Percentiles rank a stretch among this genome's conserved stretches.
Conservation (phyloP, 371 early-diverging fungal species). For the Lichtheimia corymbifera region DNA sequence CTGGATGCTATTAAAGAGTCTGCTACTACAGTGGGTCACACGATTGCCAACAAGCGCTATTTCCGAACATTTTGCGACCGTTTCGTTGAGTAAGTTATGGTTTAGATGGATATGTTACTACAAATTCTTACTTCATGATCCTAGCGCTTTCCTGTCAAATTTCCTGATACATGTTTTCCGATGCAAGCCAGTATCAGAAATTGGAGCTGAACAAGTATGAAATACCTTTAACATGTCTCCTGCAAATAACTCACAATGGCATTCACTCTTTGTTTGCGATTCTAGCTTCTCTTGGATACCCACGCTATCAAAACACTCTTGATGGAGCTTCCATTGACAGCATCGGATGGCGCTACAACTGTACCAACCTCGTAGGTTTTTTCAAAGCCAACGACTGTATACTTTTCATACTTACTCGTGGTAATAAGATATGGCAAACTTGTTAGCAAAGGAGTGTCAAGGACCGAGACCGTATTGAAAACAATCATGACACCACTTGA, state of each 20-base stretch:
- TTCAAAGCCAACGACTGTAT: not conserved
- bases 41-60: constrained; percentile 73
- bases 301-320: constrained; percentile 83
- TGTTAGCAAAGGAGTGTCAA: constrained; percentile 76
- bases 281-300: constrained; percentile 84
- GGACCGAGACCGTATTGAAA: constrained; percentile 85
- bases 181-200: constrained; percentile 82
- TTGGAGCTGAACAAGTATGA: constrained; percentile 82
- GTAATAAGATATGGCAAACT: constrained; percentile 71
- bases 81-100: constrained; percentile 75
- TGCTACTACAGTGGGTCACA: constrained; percentile 56
- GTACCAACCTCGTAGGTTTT: constrained; percentile 62
- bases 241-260: too few relatives aligned
- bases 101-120: not conserved
- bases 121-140: constrained; percentile 9
- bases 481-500: constrained; percentile 86
- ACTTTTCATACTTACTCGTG: not conserved
- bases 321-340: constrained; percentile 69
- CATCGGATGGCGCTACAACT: constrained; percentile 46
- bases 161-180: constrained; percentile 64
- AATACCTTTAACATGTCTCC: not conserved
- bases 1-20: constrained; percentile 52
- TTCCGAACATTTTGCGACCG: constrained; percentile 89
- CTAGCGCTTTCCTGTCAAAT: constrained; percentile 64
- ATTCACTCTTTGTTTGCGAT: not conserved